Conservation (phyloP, 2,329 filamentous ascomycete genomes). For the Dothistroma septosporum region DNA sequence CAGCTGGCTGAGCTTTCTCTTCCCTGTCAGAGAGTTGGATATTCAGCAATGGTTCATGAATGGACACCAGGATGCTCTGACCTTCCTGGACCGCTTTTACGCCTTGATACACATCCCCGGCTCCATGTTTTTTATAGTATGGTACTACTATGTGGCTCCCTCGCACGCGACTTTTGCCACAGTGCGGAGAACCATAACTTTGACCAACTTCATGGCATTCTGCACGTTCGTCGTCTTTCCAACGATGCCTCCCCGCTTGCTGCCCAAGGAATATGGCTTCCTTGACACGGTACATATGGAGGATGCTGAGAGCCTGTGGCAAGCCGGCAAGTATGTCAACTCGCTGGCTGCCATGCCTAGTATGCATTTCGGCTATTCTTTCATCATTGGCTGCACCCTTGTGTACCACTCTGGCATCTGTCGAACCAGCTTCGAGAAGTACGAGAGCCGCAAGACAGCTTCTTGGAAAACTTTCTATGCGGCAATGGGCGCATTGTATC, state of each 20-base stretch:
- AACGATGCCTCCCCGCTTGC: slow-evolving; percentile 48
- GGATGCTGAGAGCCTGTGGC: slow-evolving; percentile 42
- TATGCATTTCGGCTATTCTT: slow-evolving; percentile 53
- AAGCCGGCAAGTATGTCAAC: slow-evolving; percentile 45
- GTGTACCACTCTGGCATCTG: slow-evolving; percentile 47
- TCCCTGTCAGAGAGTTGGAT: slow-evolving; percentile 49
- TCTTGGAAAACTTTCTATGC: slow-evolving; percentile 45
- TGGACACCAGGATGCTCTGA: slow-evolving; percentile 51
- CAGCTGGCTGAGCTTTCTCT: slow-evolving; percentile 48
- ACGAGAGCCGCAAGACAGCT: slow-evolving; percentile 40
- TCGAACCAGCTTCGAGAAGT: slow-evolving; percentile 38
- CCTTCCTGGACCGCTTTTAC: slow-evolving; percentile 55
- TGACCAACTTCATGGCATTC: slow-evolving; percentile 51
- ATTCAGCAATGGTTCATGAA: slow-evolving; percentile 57
- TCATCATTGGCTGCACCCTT: slow-evolving; percentile 49
- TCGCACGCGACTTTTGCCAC: slow-evolving; percentile 42
- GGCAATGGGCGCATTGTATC: slow-evolving; percentile 50
- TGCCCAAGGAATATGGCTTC: slow-evolving; percentile 41
- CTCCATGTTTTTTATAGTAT: slow-evolving; percentile 48
- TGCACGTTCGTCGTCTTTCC: slow-evolving; percentile 48
- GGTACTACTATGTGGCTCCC: slow-evolving; percentile 57
- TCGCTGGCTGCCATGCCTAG: slow-evolving; percentile 42
- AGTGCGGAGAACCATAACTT: slow-evolving; percentile 41
- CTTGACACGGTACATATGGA: slow-evolving; percentile 44
- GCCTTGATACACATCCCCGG: slow-evolving; percentile 58